Evolutionary conservation across 169 alveolate species (phyloP), one percentile per base, ranked within the genome.

Genomic region (Plasmodium berghei): DNA sequence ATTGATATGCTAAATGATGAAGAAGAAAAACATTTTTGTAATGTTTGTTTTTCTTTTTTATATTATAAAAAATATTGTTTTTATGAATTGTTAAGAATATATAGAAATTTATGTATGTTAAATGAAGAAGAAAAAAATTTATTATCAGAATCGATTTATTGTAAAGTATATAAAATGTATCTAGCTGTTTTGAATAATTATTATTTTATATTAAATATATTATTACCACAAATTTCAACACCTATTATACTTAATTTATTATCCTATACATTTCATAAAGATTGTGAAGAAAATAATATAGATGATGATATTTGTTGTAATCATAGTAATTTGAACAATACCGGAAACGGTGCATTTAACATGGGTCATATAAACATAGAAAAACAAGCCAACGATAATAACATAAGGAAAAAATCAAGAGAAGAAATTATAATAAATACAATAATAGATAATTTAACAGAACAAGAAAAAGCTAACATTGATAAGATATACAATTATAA

Each of bases 21-120:
- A 63, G 89, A 80, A 69, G 89, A 80, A 52, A 80, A 46, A 45
- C 89, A 80, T 58, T 80, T 80, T 55, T 80, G 89, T 55, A 80
- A 80, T 69, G 83, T 80, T 2, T 80, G 89, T 42, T 80, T 80
- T 63, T 80, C 89, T n/a, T 80, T 80, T 46, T 66, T 80, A 71
- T 80, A 80, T 66, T 80, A 80, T 52, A 80, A 80, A 52, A 80
- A 80, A 66, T 66, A 80, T 66, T 80, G 83, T 71, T 80, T 80
- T 59, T 80, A 49, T 46, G 89, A 80, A 34, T 26, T 80, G n/a
- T 58, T 80, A n/a, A 80, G 89, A 46, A 80, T 80, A 52, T 80
- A 80, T 48, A 48, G 63, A 40, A 80, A 55, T 24, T 40, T 52
- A 18, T 54, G 72, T 1, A 66, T 58, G 26, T 49, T 80, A n/a